phyloP scores from a whole-genome alignment of 208 protist genomes.

The Borovskyia barvae region DNA sequence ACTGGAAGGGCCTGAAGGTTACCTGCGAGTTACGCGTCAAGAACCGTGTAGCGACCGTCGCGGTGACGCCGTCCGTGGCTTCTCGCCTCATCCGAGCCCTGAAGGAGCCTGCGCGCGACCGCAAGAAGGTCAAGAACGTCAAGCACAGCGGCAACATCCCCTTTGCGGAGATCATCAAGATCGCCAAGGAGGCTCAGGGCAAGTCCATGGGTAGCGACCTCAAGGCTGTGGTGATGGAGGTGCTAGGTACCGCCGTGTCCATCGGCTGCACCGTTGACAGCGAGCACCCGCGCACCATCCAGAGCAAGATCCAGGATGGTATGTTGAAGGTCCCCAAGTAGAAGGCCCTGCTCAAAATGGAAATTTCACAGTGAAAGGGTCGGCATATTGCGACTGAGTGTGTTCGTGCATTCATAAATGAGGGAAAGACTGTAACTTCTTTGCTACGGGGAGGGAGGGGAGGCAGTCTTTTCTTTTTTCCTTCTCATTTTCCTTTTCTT shows the following conservation, averaged over 20 bases:
- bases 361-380: too few species aligned
- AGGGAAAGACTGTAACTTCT: too few species aligned
- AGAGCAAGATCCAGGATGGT: constrained; percentile 93
- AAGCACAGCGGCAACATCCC: constrained; percentile 99
- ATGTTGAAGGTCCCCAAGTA: constrained; percentile 89
- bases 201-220: constrained; percentile 95
- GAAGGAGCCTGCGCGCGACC: constrained; percentile 98
- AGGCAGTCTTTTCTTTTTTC: constrained; percentile 9
- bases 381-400: too few species aligned
- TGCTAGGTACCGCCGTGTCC: constrained; percentile 97
- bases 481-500: constrained; percentile 2
- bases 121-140: constrained; percentile 99
- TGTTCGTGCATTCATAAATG: too few species aligned
- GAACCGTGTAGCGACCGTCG: constrained; percentile 97
- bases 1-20: constrained; percentile 99
- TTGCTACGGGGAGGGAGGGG: background rate
- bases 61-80: constrained; percentile 96
- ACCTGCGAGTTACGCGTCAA: constrained; percentile 98
- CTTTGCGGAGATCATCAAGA: constrained; percentile 97
- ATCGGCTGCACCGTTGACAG: constrained; percentile 99
- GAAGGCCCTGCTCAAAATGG: too few species aligned
- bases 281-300: constrained; percentile 91
- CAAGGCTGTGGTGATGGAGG: constrained; percentile 97
- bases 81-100: constrained; percentile 98
- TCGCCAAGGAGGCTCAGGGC: constrained; percentile 94